Conservation (phyloP, 2,329 filamentous ascomycete species). For the Didymellaceae sp. region DNA sequence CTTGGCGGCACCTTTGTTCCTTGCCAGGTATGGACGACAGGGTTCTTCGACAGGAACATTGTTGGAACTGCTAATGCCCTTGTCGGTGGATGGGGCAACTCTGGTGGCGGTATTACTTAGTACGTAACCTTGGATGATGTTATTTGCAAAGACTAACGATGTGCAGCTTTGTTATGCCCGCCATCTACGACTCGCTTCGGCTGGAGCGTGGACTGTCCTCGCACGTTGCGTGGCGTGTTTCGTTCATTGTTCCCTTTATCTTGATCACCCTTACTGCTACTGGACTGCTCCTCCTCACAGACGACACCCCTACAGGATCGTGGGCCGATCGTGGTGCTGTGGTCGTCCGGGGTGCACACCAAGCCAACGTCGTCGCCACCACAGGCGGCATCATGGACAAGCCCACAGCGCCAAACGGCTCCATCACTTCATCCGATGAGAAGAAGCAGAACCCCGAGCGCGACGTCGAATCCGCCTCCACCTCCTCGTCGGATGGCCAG, state of each 20-base stretch:
- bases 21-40: conserved; percentile 91
- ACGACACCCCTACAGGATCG: conserved; percentile 81
- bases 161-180: conserved; percentile 81
- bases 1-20: conserved; percentile 81
- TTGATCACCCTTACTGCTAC: conserved; percentile 71
- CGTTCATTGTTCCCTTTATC: conserved; percentile 83
- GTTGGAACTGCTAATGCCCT: conserved; percentile 88
- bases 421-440: conserved; percentile 49
- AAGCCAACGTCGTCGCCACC: conserved; percentile 56
- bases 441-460: conserved; percentile 37
- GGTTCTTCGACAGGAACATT: conserved; percentile 91
- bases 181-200: conserved; percentile 80
- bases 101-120: conserved; percentile 89
- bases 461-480: conserved; percentile 56
- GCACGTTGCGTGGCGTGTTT: conserved; percentile 80
- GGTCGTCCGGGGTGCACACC: conserved; percentile 58
- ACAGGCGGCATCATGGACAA: conserved; percentile 59
- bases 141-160: conserved; percentile 12
- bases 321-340: conserved; percentile 76
- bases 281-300: conserved; percentile 74
- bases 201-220: conserved; percentile 62
- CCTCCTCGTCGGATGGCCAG: conserved; percentile 54
- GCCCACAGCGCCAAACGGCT: conserved; percentile 36
- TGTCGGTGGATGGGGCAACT: conserved; percentile 83
- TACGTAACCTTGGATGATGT: conserved; percentile 20